Evolutionary conservation across 768 basidiomycete species (phyloP).

Genomic region (Pholiota molesta): DNA sequence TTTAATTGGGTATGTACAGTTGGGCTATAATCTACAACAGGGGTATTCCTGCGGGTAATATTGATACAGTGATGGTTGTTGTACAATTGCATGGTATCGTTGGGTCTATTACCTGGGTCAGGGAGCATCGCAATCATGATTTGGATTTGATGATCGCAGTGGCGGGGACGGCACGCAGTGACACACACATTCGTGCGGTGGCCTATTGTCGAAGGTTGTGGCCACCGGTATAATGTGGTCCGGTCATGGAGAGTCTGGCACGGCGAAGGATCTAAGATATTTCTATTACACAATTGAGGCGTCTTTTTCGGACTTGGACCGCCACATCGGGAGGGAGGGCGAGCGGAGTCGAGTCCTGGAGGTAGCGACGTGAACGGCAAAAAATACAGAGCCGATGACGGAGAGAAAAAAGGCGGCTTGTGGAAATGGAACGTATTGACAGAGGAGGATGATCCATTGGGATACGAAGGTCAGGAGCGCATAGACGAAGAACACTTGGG

Average conservation of each 20-base stretch:
- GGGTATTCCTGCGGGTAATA: neutral
- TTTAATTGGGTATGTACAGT: neutral
- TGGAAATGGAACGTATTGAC: constrained; percentile 12
- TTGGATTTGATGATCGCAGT: neutral
- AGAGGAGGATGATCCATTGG: constrained; percentile 35
- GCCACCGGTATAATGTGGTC: neutral
- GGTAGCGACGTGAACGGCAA: constrained; percentile 23
- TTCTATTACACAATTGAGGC: constrained; percentile 13
- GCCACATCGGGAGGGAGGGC: constrained; percentile 4
- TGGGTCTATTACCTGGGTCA: neutral
- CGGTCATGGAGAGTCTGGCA: neutral
- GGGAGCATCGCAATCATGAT: neutral
- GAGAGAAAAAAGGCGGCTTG: constrained; percentile 12
- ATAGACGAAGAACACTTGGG: constrained; percentile 56
- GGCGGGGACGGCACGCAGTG: neutral
- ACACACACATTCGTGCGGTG: neutral
- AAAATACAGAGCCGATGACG: constrained; percentile 19
- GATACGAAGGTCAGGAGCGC: constrained; percentile 36
- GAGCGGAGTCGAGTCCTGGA: constrained; percentile 13
- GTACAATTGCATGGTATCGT: neutral
- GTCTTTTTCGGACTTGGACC: neutral
- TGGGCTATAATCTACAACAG: neutral
- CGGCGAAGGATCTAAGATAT: neutral
- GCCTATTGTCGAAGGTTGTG: neutral
- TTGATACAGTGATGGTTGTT: neutral